These are phyloP conservation scores for Prunus mume DNA, from an alignment of 306 rosid species.

Conservation along the genomic window DNA sequence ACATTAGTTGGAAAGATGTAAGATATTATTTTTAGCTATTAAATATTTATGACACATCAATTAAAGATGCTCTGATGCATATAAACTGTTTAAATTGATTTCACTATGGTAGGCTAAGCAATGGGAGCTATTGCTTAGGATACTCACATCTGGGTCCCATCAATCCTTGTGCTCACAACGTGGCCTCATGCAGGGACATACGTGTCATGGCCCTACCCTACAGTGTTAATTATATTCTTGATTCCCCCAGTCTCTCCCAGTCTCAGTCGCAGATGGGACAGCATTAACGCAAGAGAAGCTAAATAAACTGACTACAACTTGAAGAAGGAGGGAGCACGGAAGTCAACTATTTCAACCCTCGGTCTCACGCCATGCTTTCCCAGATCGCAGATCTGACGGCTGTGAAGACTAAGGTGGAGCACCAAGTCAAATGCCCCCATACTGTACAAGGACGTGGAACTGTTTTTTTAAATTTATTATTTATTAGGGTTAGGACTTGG, in stretches of 20 bases:
- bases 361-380: background rate
- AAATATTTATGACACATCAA: too few species aligned
- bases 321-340: background rate
- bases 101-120: background rate
- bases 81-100: too few species aligned
- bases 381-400: conserved; percentile 9
- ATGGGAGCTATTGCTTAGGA: conserved; percentile 8
- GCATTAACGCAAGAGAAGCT: background rate
- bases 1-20: too few species aligned
- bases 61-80: too few species aligned
- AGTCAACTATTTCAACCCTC: conserved; percentile 28
- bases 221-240: background rate
- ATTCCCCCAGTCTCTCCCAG: background rate
- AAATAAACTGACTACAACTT: background rate
- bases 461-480: too few species aligned
- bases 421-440: conserved; percentile 4
- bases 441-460: background rate
- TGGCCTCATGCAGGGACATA: conserved; percentile 16
- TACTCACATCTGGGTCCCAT: conserved; percentile 11
- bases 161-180: background rate
- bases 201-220: conserved; percentile 2
- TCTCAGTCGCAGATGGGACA: background rate
- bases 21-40: too few species aligned
- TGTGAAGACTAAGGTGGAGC: background rate
- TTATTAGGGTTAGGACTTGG: background rate